Percentiles rank a stretch among this genome's conserved stretches.
Evolutionary conservation across 176 grass and related monocot species (phyloP).

Genomic region (maize (Zea mays)): Zm-B73-REFERENCE-NAM-5.0 NC_050105.1:151208501-151209000

Average conservation of each 20-base stretch:
- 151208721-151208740: not conserved
- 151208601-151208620: constrained; percentile 30
- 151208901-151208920: not conserved
- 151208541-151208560: constrained; percentile 58
- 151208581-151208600: constrained; percentile 76
- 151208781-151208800: not conserved
- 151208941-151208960: not conserved
- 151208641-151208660: constrained; percentile 1
- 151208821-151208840: constrained; percentile 3
- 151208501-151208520: not conserved
- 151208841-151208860: not conserved
- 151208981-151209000: not conserved
- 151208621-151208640: constrained; percentile 33
- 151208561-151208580: constrained; percentile 70
- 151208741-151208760: constrained; percentile 2
- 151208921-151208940: not conserved
- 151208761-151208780: not conserved
- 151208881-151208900: not conserved
- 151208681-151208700: constrained; percentile 21
- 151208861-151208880: not conserved
- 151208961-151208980: not conserved
- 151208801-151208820: constrained; percentile 20
- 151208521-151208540: constrained; percentile 12
- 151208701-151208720: not conserved
- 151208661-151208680: constrained; percentile 13